Base-by-base conservation (phyloP, 495 filamentous ascomycete genomes). In the Penicillium fimorum region DNA sequence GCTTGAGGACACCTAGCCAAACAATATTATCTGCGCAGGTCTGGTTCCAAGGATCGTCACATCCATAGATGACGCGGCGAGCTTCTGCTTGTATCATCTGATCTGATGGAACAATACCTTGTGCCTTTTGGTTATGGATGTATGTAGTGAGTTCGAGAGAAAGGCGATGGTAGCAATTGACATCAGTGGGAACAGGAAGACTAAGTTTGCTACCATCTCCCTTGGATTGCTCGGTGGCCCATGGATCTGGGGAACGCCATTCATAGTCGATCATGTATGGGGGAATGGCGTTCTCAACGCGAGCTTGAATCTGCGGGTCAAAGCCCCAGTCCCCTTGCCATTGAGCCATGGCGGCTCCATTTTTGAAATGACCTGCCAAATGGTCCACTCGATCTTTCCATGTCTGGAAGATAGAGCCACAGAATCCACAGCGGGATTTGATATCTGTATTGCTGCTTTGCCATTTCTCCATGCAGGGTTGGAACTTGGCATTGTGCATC, bases 271-370 rank as follows among this genome's bases (percentile, higher is more conserved):
- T 80, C 40, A 80, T 64, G 53, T 76, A 87, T 15, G 85, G 84
- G 0, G 86, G 87, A 56, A 88, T 86, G 33, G 84, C 84, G 64
- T 88, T 89, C 66, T 89, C 86, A 56, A 90, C 84, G 64, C 87
- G 76, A 61, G 82, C 78, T 57, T 85, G 76, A 50, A 91, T 82
- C 35, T 79, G 77, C 5, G 77, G 77, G 50, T 91, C 87, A 55
- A 91, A 90, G 72, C 87, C 87, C 87, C 87, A 90, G 67, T 87
- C 87, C 61, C 87, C 87, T 73, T 86, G 84, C 87, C 87, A 91
- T 68, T 89, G 83, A 40, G 78, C 80, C 87, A 91, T 91, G 67
- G 76, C 79, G 51, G 81, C 81, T 60, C 87, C 87, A 27, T 81
- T 82, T 68, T 87, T 87, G 76, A 89, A 91, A 69, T 91, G 87